Base-by-base conservation (phyloP, 176 grass and related monocot species). In the Oryza nivara region DNA sequence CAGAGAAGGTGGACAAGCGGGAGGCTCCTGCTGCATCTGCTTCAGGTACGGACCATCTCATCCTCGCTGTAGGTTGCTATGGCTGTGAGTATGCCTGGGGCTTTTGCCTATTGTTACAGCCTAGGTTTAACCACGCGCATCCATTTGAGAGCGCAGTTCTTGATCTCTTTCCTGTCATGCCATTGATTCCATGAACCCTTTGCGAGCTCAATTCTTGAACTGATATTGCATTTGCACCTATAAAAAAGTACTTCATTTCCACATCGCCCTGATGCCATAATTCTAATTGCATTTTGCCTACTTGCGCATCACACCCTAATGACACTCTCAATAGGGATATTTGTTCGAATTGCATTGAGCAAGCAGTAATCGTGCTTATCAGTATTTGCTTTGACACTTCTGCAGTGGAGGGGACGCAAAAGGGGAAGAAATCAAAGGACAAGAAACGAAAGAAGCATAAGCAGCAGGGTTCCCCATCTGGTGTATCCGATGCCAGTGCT, bases 391-490 rank as follows among this genome's bases (percentile, higher is more conserved):
- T 52, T 68, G 40, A 26, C 2, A 10, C 17, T 58, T 68, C 69
- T 58, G 74, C 60, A 83, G 69, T 28, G 10, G 30, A 74, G 47
- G 68, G 28, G 40, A 83, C 35, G n/a, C 15, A 36, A 34, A 70
- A 67, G 68, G 6, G 13, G 74, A 82, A 73, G 44, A 77, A 72
- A 61, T 32, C 73, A 8, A 79, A 10, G 78, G 8, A 0, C 20
- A 78, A 35, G 40, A 86, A 89, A 76, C 15, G 44, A 9, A 89
- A 72, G 79, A 89, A 17, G 77, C 51, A 65, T 11, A 85, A 45
- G 73, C 19, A 25, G 67, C 7, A 77, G 35, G 44, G 82, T 36
- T 11, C 25, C 10, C 22, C 44, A 45, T 23, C 11, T 17, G 32
- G 66, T 81, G 25, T 60, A 54, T 51, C 52, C 17, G 44, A 74